Conservation (phyloP, 495 filamentous ascomycete genomes). For the Trypethelium eluteriae region DNA sequence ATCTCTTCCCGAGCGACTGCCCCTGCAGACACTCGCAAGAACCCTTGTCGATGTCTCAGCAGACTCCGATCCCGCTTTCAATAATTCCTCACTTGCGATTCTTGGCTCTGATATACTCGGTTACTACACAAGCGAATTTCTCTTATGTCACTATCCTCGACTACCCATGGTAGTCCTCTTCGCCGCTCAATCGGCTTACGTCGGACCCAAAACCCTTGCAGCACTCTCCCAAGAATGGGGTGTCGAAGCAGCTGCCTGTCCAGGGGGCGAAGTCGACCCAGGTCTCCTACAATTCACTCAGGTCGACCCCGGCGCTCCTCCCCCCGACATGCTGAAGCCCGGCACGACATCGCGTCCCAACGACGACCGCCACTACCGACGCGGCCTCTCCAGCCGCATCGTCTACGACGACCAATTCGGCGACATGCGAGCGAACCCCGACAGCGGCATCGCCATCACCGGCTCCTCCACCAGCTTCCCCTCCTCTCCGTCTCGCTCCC, state of each 20-base stretch:
- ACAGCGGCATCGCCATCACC: slow-evolving; percentile 5
- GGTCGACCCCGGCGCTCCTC: slow-evolving; percentile 44
- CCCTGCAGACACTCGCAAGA: slow-evolving; percentile 76
- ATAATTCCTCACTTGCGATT: slow-evolving; percentile 72
- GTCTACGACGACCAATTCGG: slow-evolving; percentile 78
- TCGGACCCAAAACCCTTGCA: slow-evolving; percentile 61
- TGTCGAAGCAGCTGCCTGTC: slow-evolving; percentile 71
- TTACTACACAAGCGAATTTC: slow-evolving; percentile 79
- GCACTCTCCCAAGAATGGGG: slow-evolving; percentile 77
- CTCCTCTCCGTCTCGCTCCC: slow-evolving; percentile 18
- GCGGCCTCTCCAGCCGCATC: slow-evolving; percentile 60
- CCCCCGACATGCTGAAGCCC: slow-evolving; percentile 6
- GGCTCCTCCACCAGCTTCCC: slow-evolving; percentile 14
- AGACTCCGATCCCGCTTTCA: slow-evolving; percentile 64
- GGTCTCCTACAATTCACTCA: slow-evolving; percentile 78
- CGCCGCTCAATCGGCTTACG: slow-evolving; percentile 74
- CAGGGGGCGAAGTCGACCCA: slow-evolving; percentile 85
- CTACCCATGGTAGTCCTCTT: slow-evolving; percentile 76
- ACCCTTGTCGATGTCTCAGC: slow-evolving; percentile 78
- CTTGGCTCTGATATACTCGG: slow-evolving; percentile 75
- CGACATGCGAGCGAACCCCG: slow-evolving; percentile 37
- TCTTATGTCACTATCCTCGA: slow-evolving; percentile 80
- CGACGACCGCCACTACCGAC: slow-evolving; percentile 52
- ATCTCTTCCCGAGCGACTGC: slow-evolving; percentile 69
- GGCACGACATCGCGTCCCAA: slow-evolving; percentile 32